phyloP scores from a whole-genome alignment of 495 filamentous ascomycete species.

The Tuber borchii region DNA sequence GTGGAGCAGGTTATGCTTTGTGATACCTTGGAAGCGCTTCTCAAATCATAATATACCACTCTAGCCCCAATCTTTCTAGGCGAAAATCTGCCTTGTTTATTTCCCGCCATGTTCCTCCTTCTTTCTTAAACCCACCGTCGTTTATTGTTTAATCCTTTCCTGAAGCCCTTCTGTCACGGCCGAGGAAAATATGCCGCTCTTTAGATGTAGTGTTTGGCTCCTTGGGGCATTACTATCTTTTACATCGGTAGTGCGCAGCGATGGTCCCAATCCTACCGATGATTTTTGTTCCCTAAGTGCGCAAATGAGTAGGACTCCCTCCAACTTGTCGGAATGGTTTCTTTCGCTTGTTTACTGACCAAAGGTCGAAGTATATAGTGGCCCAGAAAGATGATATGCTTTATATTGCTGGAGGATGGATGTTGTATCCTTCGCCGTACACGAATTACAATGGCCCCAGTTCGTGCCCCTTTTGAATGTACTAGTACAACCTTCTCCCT shows the following conservation, averaged over 20 bases:
- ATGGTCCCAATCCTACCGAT: not conserved
- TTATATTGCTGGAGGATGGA: constrained; percentile 11
- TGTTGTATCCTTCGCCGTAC: constrained; percentile 3
- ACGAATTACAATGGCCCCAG: constrained; percentile 12
- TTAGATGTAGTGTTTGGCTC: not conserved
- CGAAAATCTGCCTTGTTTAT: not conserved
- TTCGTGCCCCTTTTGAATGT: not conserved
- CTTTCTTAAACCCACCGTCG: not conserved
- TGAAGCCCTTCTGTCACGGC: not conserved
- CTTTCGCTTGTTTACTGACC: constrained; percentile 1
- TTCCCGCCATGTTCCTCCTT: not conserved
- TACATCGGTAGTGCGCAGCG: not conserved
- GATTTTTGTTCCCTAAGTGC: not conserved
- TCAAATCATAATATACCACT: not conserved
- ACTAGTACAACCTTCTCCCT: not conserved
- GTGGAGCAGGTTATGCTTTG: not conserved
- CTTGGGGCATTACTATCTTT: not conserved
- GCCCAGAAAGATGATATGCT: not conserved
- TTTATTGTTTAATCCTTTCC: not conserved
- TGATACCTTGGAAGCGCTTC: not conserved
- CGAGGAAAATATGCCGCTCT: not conserved
- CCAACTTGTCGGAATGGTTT: not conserved
- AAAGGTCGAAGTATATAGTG: constrained; percentile 2
- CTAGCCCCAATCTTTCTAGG: not conserved
- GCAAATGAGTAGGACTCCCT: not conserved